Conservation (phyloP, 2,329 filamentous ascomycete genomes). For the Pseudopithomyces chartarum region DNA sequence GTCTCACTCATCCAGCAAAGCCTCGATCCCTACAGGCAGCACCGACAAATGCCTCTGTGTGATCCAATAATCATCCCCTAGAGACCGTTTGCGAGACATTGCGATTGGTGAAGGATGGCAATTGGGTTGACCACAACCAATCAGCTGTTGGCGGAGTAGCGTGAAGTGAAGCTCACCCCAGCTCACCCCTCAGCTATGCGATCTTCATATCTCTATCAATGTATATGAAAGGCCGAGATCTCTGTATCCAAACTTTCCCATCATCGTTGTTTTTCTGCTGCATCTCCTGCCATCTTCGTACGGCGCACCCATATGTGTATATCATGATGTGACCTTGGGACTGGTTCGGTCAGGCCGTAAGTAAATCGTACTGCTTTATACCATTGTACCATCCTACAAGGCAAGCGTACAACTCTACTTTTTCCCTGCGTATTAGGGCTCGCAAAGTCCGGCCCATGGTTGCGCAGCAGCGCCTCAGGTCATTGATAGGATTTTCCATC, state of each 20-base stretch:
- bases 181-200: not conserved
- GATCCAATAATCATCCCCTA: not conserved
- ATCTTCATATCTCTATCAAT: not conserved
- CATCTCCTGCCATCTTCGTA: not conserved
- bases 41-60: not conserved
- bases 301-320: no score
- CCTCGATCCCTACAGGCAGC: constrained; percentile 1
- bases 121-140: not conserved
- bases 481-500: no score
- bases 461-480: no score
- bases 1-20: not conserved
- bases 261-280: not conserved
- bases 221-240: not conserved
- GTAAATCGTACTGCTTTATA: no score
- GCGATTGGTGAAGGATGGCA: not conserved
- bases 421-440: no score
- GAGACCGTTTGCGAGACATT: not conserved
- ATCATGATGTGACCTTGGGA: no score
- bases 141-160: not conserved
- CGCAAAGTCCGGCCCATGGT: no score
- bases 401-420: no score
- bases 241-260: not conserved
- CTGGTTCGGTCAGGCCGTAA: no score
- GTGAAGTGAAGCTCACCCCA: not conserved
- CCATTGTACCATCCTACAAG: no score